phyloP scores from a whole-genome alignment of 306 rosid genomes.

The Castanea mollissima region DNA sequence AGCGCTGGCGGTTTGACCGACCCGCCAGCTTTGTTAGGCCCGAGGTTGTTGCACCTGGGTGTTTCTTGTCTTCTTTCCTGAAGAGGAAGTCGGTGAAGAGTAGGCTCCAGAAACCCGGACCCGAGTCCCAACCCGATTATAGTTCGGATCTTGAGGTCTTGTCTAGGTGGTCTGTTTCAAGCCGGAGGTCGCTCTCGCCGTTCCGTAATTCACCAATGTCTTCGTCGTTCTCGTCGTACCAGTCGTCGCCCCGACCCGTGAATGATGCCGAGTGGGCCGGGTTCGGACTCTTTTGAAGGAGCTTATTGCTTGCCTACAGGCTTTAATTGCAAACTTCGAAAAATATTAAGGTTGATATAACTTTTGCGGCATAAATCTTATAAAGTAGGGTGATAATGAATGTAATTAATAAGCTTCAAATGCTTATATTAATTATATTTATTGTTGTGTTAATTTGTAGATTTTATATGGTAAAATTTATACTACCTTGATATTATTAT shows the following conservation, averaged over 20 bases:
- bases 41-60: constrained; percentile 48
- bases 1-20: constrained; percentile 49
- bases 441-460: too few species aligned
- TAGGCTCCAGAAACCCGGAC: constrained; percentile 13
- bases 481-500: too few species aligned
- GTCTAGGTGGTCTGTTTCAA: constrained; percentile 65
- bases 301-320: neutral
- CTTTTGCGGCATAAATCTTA: too few species aligned
- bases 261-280: constrained; percentile 80
- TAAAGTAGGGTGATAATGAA: too few species aligned
- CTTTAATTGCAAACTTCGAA: too few species aligned
- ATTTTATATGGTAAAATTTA: too few species aligned
- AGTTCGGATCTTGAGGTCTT: constrained; percentile 49
- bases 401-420: too few species aligned
- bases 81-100: constrained; percentile 33
- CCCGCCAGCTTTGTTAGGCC: constrained; percentile 27
- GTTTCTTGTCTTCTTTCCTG: constrained; percentile 69
- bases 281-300: constrained; percentile 64
- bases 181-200: constrained; percentile 54
- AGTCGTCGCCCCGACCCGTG: constrained; percentile 59
- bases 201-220: constrained; percentile 45
- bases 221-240: constrained; percentile 42
- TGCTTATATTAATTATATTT: too few species aligned
- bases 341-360: too few species aligned
- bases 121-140: constrained; percentile 26